Evolutionary conservation across 75 land plant genomes (phyloP).

Genomic region (Adiantum capillusveneris): DNA sequence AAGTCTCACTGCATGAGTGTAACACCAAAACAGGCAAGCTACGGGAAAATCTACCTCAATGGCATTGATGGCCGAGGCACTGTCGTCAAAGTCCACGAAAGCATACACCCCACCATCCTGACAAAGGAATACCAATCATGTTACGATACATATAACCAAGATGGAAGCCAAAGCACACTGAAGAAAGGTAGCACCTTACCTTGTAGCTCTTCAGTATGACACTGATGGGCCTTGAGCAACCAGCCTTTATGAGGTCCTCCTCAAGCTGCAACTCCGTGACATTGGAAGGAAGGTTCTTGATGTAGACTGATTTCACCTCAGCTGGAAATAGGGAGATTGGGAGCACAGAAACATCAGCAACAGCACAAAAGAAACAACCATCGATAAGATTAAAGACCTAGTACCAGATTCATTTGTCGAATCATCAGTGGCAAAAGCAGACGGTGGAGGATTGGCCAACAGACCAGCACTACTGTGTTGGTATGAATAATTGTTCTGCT

Average conservation of each 20-base stretch:
- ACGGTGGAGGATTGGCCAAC: too few species aligned
- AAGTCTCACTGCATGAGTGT: too few species aligned
- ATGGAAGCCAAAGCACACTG: neutral
- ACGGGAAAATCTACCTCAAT: too few species aligned
- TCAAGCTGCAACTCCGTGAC: constrained; percentile 51
- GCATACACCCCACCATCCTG: constrained; percentile 65
- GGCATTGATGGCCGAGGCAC: constrained; percentile 49
- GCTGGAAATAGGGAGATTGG: constrained; percentile 30
- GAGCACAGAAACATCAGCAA: too few species aligned
- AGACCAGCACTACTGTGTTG: too few species aligned
- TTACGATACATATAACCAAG: neutral
- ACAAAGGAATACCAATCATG: constrained; percentile 10
- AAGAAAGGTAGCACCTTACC: constrained; percentile 27
- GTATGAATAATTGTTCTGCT: too few species aligned
- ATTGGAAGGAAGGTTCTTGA: constrained; percentile 60
- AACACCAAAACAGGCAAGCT: too few species aligned
- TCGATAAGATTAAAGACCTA: too few species aligned
- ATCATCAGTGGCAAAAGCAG: too few species aligned
- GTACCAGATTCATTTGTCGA: too few species aligned
- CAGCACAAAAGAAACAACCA: too few species aligned
- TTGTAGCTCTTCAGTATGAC: constrained; percentile 74
- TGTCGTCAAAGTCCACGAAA: constrained; percentile 67
- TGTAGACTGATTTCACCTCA: constrained; percentile 67
- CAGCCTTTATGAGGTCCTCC: constrained; percentile 57
- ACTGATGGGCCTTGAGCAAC: constrained; percentile 60